A percentile compares a stretch with the other conserved stretches of the same genome.
Conservation (phyloP, 768 basidiomycete genomes). For the Paxillus involutus region DNA sequence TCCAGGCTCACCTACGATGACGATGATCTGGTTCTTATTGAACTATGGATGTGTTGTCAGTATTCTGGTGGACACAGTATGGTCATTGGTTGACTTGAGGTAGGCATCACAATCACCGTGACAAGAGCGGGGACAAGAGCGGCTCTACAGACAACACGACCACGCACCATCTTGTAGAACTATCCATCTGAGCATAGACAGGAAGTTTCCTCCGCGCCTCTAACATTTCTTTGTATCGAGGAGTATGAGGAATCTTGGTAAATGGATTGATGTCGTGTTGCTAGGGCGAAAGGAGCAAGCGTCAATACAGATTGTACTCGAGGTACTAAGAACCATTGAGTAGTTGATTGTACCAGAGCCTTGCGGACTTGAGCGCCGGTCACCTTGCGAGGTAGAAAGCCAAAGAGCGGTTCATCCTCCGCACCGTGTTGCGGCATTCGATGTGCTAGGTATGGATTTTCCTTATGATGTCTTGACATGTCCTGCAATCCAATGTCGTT, state of each 20-base stretch:
- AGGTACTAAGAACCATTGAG: background rate
- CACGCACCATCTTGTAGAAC: slow-evolving; percentile 83
- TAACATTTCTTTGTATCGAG: slow-evolving; percentile 84
- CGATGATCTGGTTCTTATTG: slow-evolving; percentile 67
- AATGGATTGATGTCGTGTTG: slow-evolving; percentile 85
- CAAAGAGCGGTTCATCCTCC: slow-evolving; percentile 63
- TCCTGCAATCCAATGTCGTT: background rate
- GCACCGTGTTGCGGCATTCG: slow-evolving; percentile 18
- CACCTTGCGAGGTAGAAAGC: slow-evolving; percentile 71
- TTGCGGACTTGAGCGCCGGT: slow-evolving; percentile 61
- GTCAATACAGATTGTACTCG: background rate
- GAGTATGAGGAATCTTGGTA: slow-evolving; percentile 73
- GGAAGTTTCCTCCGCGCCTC: slow-evolving; percentile 85
- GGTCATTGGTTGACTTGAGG: background rate
- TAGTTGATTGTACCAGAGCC: slow-evolving; percentile 57
- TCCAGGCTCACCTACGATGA: slow-evolving; percentile 93
- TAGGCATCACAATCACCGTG: background rate
- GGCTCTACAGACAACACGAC: background rate
- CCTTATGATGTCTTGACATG: slow-evolving; percentile 19
- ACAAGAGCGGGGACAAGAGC: too few species aligned
- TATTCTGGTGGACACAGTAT: background rate
- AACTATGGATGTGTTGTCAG: slow-evolving; percentile 19
- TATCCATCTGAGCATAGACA: slow-evolving; percentile 89
- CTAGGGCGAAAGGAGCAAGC: slow-evolving; percentile 35
- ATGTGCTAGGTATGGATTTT: slow-evolving; percentile 55